A percentile compares a stretch with the other conserved stretches of the same genome.
Evolutionary conservation across 768 basidiomycete species (phyloP).

Genomic region (Naganishia antarctica): DNA sequence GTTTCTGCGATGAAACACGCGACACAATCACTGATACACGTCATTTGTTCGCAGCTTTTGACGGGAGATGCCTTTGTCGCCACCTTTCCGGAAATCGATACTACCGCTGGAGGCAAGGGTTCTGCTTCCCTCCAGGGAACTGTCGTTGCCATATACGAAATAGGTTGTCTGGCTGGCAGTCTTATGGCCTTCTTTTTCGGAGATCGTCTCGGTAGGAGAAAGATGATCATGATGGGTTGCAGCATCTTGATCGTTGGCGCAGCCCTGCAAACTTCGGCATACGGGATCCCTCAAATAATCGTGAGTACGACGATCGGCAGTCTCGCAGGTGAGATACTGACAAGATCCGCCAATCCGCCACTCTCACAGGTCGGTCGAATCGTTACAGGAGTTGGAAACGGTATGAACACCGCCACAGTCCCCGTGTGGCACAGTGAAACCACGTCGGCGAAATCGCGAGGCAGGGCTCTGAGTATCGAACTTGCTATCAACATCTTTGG

Average conservation of each 20-base stretch:
- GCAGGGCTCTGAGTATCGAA: slow-evolving; percentile 30
- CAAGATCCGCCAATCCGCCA: no score
- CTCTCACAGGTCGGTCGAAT: slow-evolving; percentile 42
- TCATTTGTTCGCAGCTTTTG: no score
- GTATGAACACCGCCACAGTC: slow-evolving; percentile 32
- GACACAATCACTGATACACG: no score
- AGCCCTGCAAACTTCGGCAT: slow-evolving; percentile 32
- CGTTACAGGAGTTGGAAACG: slow-evolving; percentile 38
- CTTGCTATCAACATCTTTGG: slow-evolving; percentile 34
- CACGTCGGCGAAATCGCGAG: slow-evolving; percentile 26
- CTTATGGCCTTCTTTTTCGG: slow-evolving; percentile 34
- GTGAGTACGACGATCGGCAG: no score
- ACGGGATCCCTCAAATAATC: slow-evolving; percentile 27
- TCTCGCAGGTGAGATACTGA: no score
- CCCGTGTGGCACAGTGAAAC: slow-evolving; percentile 34
- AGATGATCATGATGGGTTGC: slow-evolving; percentile 35
- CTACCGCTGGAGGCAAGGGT: slow-evolving; percentile 26
- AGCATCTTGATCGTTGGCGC: slow-evolving; percentile 33
- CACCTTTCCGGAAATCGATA: slow-evolving; percentile 44
- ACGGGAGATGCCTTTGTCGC: slow-evolving; percentile 43
- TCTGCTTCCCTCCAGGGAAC: slow-evolving; percentile 35
- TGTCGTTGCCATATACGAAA: slow-evolving; percentile 39
- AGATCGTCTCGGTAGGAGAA: slow-evolving; percentile 32
- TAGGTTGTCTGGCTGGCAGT: slow-evolving; percentile 37
- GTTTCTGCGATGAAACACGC: no score